Evolutionary conservation across 1,284 basidiomycete species (phyloP).

Genomic region (Apiotrichum sp.): DNA sequence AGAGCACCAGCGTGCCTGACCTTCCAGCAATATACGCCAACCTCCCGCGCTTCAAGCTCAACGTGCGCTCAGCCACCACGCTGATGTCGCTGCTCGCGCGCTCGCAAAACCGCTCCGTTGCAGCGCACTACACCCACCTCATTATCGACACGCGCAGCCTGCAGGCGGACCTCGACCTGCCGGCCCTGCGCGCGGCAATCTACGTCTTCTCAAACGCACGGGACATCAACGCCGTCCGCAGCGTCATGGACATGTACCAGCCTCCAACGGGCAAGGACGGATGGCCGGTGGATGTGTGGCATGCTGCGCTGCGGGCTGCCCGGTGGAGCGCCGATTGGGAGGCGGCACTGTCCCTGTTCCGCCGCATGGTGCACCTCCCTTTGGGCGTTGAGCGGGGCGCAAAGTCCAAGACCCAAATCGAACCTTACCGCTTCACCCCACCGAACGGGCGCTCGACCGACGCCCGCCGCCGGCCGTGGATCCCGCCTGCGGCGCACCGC

Average conservation of each 20-base stretch:
- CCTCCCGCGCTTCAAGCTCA: constrained; percentile 16
- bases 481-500: constrained; percentile 5
- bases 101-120: constrained; percentile 7
- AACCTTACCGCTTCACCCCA: constrained; percentile 9
- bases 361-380: constrained; percentile 27
- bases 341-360: constrained; percentile 23
- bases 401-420: not conserved
- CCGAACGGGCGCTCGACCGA: constrained; percentile 21
- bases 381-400: constrained; percentile 12
- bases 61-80: constrained; percentile 17
- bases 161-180: constrained; percentile 10
- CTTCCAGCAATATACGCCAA: not conserved
- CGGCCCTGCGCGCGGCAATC: constrained; percentile 7
- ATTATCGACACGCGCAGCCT: constrained; percentile 16
- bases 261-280: constrained; percentile 16
- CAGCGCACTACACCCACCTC: constrained; percentile 18
- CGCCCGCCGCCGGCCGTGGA: constrained; percentile 14
- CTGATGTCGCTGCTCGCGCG: constrained; percentile 18
- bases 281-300: constrained; percentile 27
- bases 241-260: constrained; percentile 26
- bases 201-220: constrained; percentile 13
- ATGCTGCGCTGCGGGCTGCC: constrained; percentile 24
- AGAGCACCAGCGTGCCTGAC: not conserved
- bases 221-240: constrained; percentile 16
- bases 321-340: constrained; percentile 34